Conservation (phyloP, 2,329 filamentous ascomycete species). For the Lachnellula hyalina region DNA sequence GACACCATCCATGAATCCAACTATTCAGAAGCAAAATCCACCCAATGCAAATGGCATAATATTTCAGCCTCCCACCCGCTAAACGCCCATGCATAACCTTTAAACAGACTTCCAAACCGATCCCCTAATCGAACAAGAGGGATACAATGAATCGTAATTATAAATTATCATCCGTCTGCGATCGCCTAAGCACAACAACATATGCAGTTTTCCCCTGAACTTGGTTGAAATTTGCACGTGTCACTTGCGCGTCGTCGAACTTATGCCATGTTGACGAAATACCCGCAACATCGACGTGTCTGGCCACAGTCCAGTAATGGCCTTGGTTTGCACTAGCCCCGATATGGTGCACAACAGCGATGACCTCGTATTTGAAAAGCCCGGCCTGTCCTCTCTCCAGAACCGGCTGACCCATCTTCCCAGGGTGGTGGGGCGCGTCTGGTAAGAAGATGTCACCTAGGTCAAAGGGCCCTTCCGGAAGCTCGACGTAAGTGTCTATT, state of each 20-base stretch:
- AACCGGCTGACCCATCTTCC: constrained; percentile 29
- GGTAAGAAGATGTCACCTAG: constrained; percentile 49
- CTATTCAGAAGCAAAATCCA: too few species aligned
- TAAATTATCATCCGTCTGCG: too few species aligned
- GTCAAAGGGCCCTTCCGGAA: constrained; percentile 67
- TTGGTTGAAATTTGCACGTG: background rate
- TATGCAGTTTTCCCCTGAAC: background rate
- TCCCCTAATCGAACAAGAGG: too few species aligned
- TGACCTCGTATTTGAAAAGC: constrained; percentile 76
- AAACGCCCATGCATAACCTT: too few species aligned
- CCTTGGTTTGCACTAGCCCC: constrained; percentile 17
- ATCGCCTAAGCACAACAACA: background rate
- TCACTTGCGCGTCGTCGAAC: background rate
- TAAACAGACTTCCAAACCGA: too few species aligned
- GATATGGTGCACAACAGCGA: constrained; percentile 60
- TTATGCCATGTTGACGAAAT: background rate
- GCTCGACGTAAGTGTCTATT: constrained; percentile 60
- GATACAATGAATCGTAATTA: too few species aligned
- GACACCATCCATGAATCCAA: too few species aligned
- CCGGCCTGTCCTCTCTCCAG: constrained; percentile 36
- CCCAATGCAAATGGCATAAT: too few species aligned
- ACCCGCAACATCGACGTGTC: constrained; percentile 11
- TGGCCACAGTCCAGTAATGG: constrained; percentile 22
- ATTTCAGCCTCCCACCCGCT: too few species aligned
- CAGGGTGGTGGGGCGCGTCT: constrained; percentile 17